These are phyloP conservation scores for Xenoacremonium recifei DNA, from an alignment of 2,329 filamentous ascomycete species.

Conservation along the genomic window DNA sequence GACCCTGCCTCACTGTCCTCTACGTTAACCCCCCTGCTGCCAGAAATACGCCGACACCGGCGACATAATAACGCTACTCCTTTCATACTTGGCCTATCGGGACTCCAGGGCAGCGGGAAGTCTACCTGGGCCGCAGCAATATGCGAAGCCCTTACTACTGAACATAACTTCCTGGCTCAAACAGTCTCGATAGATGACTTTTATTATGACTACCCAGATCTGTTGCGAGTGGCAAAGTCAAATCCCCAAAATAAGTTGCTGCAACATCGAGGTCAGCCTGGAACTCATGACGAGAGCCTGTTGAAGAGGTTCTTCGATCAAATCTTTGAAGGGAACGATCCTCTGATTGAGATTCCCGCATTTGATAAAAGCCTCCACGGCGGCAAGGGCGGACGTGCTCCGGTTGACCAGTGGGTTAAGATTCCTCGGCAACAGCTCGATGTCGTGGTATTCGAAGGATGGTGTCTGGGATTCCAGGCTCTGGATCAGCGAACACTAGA, in stretches of 20 bases:
- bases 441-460: slow-evolving; percentile 24
- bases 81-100: slow-evolving; percentile 21
- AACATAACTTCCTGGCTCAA: slow-evolving; percentile 16
- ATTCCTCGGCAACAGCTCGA: slow-evolving; percentile 10
- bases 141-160: slow-evolving; percentile 8
- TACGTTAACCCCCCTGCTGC: no score
- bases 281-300: slow-evolving; percentile 18
- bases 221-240: slow-evolving; percentile 14
- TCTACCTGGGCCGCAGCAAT: slow-evolving; percentile 25
- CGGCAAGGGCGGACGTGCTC: slow-evolving; percentile 19
- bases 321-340: not conserved
- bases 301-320: slow-evolving; percentile 14
- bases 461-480: slow-evolving; percentile 22
- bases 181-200: slow-evolving; percentile 21
- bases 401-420: slow-evolving; percentile 15
- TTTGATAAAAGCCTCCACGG: slow-evolving; percentile 23
- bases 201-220: slow-evolving; percentile 16
- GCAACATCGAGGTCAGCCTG: slow-evolving; percentile 19
- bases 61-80: slow-evolving; percentile 7
- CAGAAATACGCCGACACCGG: no score
- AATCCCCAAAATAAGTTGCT: slow-evolving; percentile 19
- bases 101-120: slow-evolving; percentile 24
- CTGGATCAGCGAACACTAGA: slow-evolving; percentile 10
- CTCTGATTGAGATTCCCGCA: slow-evolving; percentile 20
- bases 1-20: no score